Percentiles rank a stretch among this genome's conserved stretches.
Conservation (phyloP, 441 rosid species). For the Syzygium malaccense region DNA sequence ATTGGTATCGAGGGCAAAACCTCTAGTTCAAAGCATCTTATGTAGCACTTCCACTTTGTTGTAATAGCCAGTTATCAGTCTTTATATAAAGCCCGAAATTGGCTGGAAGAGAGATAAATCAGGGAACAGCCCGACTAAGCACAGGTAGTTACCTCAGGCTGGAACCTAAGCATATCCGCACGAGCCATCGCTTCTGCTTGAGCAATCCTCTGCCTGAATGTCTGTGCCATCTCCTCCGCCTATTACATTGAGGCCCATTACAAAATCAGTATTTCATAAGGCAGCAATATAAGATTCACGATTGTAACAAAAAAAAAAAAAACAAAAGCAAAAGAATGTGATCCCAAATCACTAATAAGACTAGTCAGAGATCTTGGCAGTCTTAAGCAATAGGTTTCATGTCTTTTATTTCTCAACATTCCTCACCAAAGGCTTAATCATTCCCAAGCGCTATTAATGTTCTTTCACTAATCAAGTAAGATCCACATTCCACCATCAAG, state of each 20-base stretch:
- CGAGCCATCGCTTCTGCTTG: conserved; percentile 99
- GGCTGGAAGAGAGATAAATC: background rate
- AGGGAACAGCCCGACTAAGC: background rate
- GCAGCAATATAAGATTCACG: background rate
- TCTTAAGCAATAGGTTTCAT: background rate
- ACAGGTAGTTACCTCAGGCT: conserved; percentile 63
- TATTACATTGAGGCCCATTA: conserved; percentile 13
- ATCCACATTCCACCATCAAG: background rate
- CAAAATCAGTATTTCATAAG: background rate
- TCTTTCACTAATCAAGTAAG: background rate
- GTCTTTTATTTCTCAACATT: background rate
- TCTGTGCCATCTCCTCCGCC: conserved; percentile 99
- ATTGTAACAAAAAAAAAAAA: background rate
- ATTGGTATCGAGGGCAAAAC: background rate
- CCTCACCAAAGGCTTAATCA: background rate
- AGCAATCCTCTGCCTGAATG: conserved; percentile 95
- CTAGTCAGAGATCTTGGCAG: background rate
- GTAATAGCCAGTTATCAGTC: background rate
- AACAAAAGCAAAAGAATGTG: background rate
- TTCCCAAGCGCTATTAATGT: background rate
- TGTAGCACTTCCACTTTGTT: background rate
- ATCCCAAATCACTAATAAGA: background rate
- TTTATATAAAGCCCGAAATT: background rate
- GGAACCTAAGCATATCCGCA: conserved; percentile 97
- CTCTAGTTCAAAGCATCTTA: background rate